These are phyloP conservation scores for Pilaira anomala DNA, from an alignment of 192 early-diverging fungal genomes.

Conservation along the genomic window DNA sequence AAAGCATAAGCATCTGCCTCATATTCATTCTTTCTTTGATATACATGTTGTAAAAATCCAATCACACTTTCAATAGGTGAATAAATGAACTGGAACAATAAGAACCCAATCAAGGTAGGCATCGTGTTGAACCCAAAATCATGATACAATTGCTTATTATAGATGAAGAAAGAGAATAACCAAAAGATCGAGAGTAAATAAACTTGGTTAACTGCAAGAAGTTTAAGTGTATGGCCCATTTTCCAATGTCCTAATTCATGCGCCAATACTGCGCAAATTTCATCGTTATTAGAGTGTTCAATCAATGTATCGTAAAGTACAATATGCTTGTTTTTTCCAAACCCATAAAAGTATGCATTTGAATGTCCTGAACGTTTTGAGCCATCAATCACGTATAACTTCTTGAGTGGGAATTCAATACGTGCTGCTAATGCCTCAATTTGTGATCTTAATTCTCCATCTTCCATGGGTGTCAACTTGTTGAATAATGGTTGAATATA, in stretches of 20 bases:
- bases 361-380: conserved; percentile 87
- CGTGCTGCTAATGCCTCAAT: conserved; percentile 82
- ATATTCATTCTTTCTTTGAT: conserved; percentile 87
- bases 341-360: conserved; percentile 96
- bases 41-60: conserved; percentile 71
- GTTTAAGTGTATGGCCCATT: conserved; percentile 76
- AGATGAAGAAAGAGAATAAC: conserved; percentile 72
- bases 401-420: conserved; percentile 87
- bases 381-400: conserved; percentile 95
- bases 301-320: conserved; percentile 93
- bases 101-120: conserved; percentile 86
- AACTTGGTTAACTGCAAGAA: conserved; percentile 68
- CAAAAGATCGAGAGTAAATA: conserved; percentile 77
- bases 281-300: conserved; percentile 75
- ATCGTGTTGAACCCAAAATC: conserved; percentile 81
- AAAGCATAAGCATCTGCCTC: conserved; percentile 90
- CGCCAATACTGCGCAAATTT: conserved; percentile 91
- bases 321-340: conserved; percentile 96
- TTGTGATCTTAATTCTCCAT: conserved; percentile 72
- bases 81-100: conserved; percentile 87
- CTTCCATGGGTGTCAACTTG: conserved; percentile 83
- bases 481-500: conserved; percentile 98
- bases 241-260: conserved; percentile 98
- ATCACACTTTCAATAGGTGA: conserved; percentile 75
- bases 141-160: conserved; percentile 70